These are phyloP conservation scores for Mycena belliarum DNA, from an alignment of 768 basidiomycete genomes.

Conservation along the genomic window DNA sequence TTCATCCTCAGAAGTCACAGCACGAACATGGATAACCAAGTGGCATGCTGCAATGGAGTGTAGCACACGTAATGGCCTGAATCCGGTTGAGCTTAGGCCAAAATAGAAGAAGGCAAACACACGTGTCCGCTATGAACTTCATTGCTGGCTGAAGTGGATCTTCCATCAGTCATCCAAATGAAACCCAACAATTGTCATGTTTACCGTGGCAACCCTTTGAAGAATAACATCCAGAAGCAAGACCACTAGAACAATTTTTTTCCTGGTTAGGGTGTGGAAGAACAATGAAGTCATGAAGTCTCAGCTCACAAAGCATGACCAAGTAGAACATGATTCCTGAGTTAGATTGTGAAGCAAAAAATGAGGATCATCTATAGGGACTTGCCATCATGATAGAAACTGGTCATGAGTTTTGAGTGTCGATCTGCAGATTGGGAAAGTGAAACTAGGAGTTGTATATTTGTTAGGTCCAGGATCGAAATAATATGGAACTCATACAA, in stretches of 20 bases:
- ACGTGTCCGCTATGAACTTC: not conserved
- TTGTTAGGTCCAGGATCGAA: not conserved
- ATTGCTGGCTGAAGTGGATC: not conserved
- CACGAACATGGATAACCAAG: conserved; percentile 12
- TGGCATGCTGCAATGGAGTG: conserved; percentile 11
- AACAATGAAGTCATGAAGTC: not conserved
- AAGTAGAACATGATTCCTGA: conserved; percentile 11
- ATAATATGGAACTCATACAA: not conserved
- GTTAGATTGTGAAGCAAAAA: not conserved
- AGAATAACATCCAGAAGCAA: not conserved
- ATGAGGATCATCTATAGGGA: not conserved
- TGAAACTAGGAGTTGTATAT: not conserved
- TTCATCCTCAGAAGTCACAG: not conserved
- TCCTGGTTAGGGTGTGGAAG: not conserved
- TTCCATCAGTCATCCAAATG: no score
- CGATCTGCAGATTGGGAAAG: not conserved
- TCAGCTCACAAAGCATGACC: conserved; percentile 10
- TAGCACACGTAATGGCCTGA: conserved; percentile 8
- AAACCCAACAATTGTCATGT: no score
- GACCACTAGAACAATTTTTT: not conserved
- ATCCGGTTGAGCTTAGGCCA: not conserved
- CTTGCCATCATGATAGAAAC: conserved; percentile 13
- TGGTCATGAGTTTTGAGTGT: not conserved
- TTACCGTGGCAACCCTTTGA: not conserved
- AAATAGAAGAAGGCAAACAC: not conserved